Base-by-base conservation (phyloP, 805 yeast genomes). In the Starmerella asiatica region DNA sequence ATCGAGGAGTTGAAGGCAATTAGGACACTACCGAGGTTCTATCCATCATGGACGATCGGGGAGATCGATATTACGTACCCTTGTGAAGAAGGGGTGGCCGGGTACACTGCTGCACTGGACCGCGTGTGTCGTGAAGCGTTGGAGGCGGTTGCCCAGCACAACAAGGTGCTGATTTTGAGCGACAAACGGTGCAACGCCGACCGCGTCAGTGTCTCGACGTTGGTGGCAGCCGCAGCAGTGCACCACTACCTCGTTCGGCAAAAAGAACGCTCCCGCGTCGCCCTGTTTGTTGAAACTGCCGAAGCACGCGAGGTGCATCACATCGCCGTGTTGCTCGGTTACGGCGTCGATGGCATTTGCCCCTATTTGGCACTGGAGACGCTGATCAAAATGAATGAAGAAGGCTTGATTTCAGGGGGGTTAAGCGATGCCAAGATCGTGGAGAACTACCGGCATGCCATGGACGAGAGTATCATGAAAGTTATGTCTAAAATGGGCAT, bases 401-500 rank as follows among this genome's bases (percentile, higher is more conserved):
- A 86, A 62, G 78, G 79, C 11, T 66, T 91, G 51, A 53, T 63
- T 21, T 50, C 56, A 38, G 61, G 56, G 32, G 68, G 68, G 24
- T 58, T 81, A 39, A 56, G 76, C 15, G 75, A 76, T 47, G 73
- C 71, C 24, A 57, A 72, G 50, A 69, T 85, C 44, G 62, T 86
- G 46, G 68, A 68, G 38, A 88, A 88, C 67, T 88, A 84, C 65
- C 81, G 79, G 57, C 69, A 75, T 50, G 79, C 96, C 11, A 69
- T 82, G 44, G 93, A 88, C 57, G 79, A 84, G 40, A 97, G 97
- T 63, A 79, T 88, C 52, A 67, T 84, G 54, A 88, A 91, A 68
- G 96, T 91, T 44, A 88, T 88, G 98, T 84, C 96, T 28, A 88
- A 91, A 70, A 91, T 88, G 97, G 98, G 98, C 69, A 91, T 88